Base-by-base conservation (phyloP, 306 rosid species). In the Vicia villosa region DNA sequence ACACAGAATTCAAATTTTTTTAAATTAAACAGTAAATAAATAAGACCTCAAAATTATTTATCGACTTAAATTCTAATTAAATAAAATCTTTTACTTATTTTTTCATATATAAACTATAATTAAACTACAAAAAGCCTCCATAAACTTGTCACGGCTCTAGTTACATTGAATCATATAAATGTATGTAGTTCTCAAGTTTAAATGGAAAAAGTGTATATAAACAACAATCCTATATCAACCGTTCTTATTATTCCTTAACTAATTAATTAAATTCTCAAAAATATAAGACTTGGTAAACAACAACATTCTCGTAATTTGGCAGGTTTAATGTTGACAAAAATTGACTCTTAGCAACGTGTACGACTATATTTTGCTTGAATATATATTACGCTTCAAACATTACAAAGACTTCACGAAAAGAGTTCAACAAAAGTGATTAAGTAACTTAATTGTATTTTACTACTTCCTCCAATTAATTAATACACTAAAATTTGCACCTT, bases 321-420 rank as follows among this genome's bases (percentile, higher is more conserved):
- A 15, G 55, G 54, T 74, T 65, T 66, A 82, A 71, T 77, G 68
- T 51, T 66, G 81, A 78, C 83, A 78, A 61, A 59, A 78, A 63
- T 78, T 72, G 82, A 76, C 82, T 24, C 42, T 15, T 2, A 26
- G 62, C 69, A 34, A 71, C 83, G 86, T 75, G 86, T 60, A 61
- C 43, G 69, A 65, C 47, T 71, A 8, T 12, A n/a, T 38, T 66
- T 70, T n/a, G 70, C 42, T 20, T n/a, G 20, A 74, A 51, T 13
- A 36, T 58, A 5, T 10, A 61, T 45, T 6, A 6, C 28, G 30
- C 57, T 46, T 46, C 22, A 74, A 38, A 17, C 77, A 69, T 36
- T 42, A 11, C 54, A 63, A 40, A 21, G 4, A 24, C 60, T 40
- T 24, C 43, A 28, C 62, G 50, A 30, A 30, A 66, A 57, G 9